Evolutionary conservation across 169 alveolate genomes (phyloP).

Genomic region (Eimeria acervulina): DNA sequence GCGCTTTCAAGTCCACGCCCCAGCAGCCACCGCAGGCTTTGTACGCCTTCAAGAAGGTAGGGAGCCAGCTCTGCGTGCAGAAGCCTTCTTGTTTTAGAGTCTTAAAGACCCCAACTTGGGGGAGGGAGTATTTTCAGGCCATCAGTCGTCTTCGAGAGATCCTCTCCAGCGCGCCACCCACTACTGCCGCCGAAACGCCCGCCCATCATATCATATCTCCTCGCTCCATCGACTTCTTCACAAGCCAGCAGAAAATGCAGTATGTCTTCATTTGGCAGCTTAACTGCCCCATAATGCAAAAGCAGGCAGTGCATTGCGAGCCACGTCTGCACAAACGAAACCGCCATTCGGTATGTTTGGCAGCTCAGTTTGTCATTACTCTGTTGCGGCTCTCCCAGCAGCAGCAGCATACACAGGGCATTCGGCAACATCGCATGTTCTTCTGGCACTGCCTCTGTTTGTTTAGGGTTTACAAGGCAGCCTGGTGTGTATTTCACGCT

Average conservation of each 20-base stretch:
- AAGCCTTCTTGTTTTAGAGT: neutral
- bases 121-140: neutral
- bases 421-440: neutral
- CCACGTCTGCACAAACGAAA: neutral
- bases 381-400: neutral
- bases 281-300: neutral
- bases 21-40: conserved; percentile 3
- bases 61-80: neutral
- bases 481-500: conserved; percentile 76
- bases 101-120: neutral
- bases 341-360: neutral
- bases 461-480: conserved; percentile 79
- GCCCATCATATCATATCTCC: neutral
- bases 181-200: neutral
- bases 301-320: neutral
- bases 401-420: neutral
- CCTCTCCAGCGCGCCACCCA: neutral
- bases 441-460: neutral
- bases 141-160: neutral
- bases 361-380: neutral
- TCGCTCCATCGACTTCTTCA: neutral
- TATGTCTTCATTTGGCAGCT: neutral
- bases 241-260: conserved; percentile 42
- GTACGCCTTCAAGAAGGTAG: neutral
- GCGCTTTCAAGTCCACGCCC: conserved; percentile 6